These are phyloP conservation scores for Phytophthora pisi DNA, from an alignment of 352 stramenopile genomes.

Conservation along the genomic window DNA sequence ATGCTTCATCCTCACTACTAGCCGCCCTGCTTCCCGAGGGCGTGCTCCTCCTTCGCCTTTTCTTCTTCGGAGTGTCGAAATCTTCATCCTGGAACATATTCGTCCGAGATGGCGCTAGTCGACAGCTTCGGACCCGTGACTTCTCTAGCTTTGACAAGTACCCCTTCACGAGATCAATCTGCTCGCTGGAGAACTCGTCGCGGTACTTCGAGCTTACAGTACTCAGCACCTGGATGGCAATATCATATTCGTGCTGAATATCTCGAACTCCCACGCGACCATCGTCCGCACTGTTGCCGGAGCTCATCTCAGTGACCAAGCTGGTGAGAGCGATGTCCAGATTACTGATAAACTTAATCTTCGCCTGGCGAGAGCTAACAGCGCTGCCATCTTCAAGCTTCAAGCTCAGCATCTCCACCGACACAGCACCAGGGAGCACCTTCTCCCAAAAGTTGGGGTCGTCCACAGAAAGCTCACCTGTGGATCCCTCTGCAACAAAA, in stretches of 20 bases:
- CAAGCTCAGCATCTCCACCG: constrained; percentile 85
- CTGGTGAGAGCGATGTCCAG: constrained; percentile 79
- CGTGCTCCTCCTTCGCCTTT: constrained; percentile 48
- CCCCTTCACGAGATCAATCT: constrained; percentile 78
- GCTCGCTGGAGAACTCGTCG: constrained; percentile 82
- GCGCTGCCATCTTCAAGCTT: constrained; percentile 89
- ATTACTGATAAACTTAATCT: constrained; percentile 91
- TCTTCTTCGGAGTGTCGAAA: constrained; percentile 52
- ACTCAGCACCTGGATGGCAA: constrained; percentile 86
- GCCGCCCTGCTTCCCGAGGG: constrained; percentile 23
- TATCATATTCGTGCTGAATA: constrained; percentile 85
- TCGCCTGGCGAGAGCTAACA: constrained; percentile 77
- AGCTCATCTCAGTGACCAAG: constrained; percentile 70
- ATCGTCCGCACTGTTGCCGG: constrained; percentile 49
- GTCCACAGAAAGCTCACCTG: constrained; percentile 92
- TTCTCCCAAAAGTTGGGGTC: constrained; percentile 98
- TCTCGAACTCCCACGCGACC: constrained; percentile 51
- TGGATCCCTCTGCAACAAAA: constrained; percentile 92
- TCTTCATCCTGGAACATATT: constrained; percentile 44
- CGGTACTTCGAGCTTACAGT: constrained; percentile 76
- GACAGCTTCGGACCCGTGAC: constrained; percentile 81
- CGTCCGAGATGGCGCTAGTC: constrained; percentile 40
- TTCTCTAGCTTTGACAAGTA: constrained; percentile 84
- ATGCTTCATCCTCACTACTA: constrained; percentile 49
- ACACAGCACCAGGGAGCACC: constrained; percentile 85